Base-by-base conservation (phyloP, 2,329 filamentous ascomycete species). In the Fusarium floridanum region DNA sequence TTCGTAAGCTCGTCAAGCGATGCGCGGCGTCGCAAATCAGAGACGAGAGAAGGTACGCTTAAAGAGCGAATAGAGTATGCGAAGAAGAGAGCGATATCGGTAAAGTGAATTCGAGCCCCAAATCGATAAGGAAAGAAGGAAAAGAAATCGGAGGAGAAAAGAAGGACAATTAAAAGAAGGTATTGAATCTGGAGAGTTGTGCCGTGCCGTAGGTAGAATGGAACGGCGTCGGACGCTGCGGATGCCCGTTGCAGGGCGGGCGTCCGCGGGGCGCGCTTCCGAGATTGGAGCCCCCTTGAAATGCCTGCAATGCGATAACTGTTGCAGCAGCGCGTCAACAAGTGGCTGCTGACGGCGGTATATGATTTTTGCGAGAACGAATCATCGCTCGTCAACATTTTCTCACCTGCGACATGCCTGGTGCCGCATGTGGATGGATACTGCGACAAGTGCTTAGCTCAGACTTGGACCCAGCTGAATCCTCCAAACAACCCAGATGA, bases 281-380 rank as follows among this genome's bases (percentile, higher is more conserved):
- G 75, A 77, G 66, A 77, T 77, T 77, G 60, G 65, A 64, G 36
- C 45, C 72, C 66, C 71, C 53, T 48, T 62, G 55, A 55, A 66
- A 65, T 48, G 57, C 50, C 29, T 69, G 61, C 53, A 64, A 41
- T 11, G 29, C 57, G 29, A 56, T n/a, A 37, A 34, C 39, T 45
- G 37, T 24, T 57, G 50, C 62, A 64, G 45, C 36, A 62, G 22
- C 37, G 36, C 37, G 34, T 60, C 27, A 12, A 61, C 39, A 27
- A 66, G 43, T 64, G 62, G 53, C 56, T 50, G 56, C 24, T 73
- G 67, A 62, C 61, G 41, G 41, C 53, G 59, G 55, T 68, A 34
- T 22, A 22, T 39, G 22, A 22, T 22, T 43, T 53, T 20, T 66
- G 34, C 16, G 29, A 61, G 29, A n/a, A 20, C 60, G 27, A 48